phyloP scores from a whole-genome alignment of 2,329 filamentous ascomycete genomes.

The Colletotrichum spaethianum region DNA sequence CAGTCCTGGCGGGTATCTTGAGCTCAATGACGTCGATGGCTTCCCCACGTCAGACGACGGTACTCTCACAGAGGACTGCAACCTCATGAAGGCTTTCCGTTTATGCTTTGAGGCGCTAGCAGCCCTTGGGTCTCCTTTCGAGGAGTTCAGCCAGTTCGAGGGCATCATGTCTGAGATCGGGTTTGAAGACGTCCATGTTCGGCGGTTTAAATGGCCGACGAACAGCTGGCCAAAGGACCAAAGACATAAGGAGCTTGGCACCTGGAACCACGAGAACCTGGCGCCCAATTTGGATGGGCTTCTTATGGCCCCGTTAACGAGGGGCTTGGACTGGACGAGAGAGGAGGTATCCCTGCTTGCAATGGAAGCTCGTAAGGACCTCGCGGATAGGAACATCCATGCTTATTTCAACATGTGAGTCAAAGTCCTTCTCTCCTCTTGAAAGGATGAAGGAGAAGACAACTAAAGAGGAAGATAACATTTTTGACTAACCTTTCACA shows the following conservation, averaged over 20 bases:
- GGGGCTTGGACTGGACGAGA: slow-evolving; percentile 50
- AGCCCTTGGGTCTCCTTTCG: not conserved
- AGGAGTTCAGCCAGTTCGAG: not conserved
- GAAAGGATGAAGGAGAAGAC: not conserved
- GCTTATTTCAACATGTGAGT: slow-evolving; percentile 50
- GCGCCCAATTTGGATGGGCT: slow-evolving; percentile 47
- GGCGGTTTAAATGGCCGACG: slow-evolving; percentile 48
- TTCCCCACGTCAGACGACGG: slow-evolving; percentile 46
- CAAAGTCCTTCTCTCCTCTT: not conserved
- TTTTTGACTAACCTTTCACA: not conserved
- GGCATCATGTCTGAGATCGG: slow-evolving; percentile 42
- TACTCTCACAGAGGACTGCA: not conserved
- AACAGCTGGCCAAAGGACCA: slow-evolving; percentile 50
- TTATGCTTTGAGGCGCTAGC: not conserved
- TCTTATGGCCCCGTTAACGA: slow-evolving; percentile 55
- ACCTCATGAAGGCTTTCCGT: not conserved
- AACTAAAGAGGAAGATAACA: not conserved
- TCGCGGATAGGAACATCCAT: slow-evolving; percentile 52
- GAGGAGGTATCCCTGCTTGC: slow-evolving; percentile 52
- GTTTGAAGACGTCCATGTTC: slow-evolving; percentile 50
- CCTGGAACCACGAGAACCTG: slow-evolving; percentile 42
- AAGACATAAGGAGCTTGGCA: slow-evolving; percentile 49
- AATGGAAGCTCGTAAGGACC: slow-evolving; percentile 49
- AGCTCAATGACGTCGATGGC: slow-evolving; percentile 58
- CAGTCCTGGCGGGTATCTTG: slow-evolving; percentile 59